Evolutionary conservation across 306 rosid genomes (phyloP), one percentile per base, ranked within the genome.

Genomic region (Prunus salicina): DNA sequence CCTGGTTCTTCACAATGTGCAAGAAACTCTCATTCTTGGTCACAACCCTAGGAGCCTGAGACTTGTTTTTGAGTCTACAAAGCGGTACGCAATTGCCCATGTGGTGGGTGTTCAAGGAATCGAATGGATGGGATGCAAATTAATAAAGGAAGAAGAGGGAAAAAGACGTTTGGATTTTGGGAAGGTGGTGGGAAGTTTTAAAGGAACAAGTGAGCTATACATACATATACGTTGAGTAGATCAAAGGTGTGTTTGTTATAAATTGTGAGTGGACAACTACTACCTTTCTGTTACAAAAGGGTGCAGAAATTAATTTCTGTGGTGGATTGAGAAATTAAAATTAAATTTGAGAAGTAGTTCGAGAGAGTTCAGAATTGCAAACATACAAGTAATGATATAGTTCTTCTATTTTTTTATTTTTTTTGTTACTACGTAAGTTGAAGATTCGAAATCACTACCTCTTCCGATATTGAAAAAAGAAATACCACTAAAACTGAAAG

Each of bases 251-350:
- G 53, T 62, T 62, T 5, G 32, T 20, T 43, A 20, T 6, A 67
- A 22, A 22, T 22, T 67, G 16, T 46, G 57, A 46, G n/a, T 46
- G 43, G 10, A 24, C 51, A 22, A n/a, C 27, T 56, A 7, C 70
- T 65, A 20, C 55, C 72, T 67, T 45, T 67, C 55, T 67, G 56
- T 67, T 43, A 43, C 55, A 67, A 45, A 65, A n/a, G 52, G 70
- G 20, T 65, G n/a, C 10, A 22, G 5, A 45, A 5, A 0, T 34
- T 2, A 18, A 41, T 65, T 20, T 20, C 3, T 15, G 10, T 56
- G 24, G 28, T 56, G 27, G 62, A 56, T 56, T n/a, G 12, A 19
- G 27, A 55, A 7, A 55, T 55, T 1, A n/a, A n/a, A 38, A 55
- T 55, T 3, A 51, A 51, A 16, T 51, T 51, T 6, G 56, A 51